These are phyloP conservation scores for Sambucus nigra DNA, from an alignment of 129 eudicot species.

Conservation along the genomic window DNA sequence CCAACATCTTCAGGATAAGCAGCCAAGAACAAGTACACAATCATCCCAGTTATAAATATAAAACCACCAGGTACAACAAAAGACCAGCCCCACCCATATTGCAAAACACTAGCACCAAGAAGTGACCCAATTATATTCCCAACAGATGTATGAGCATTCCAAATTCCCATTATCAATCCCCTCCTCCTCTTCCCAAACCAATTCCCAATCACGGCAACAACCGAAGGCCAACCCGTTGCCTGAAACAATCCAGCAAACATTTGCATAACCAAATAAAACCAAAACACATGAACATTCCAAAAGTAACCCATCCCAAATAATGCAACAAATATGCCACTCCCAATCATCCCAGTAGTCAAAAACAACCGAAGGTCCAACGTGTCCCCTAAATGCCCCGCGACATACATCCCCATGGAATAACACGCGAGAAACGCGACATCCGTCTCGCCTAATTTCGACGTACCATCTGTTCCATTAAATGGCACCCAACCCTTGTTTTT, in stretches of 20 bases:
- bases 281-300: constrained; percentile 56
- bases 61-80: constrained; percentile 60
- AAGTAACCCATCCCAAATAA: constrained; percentile 71
- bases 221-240: constrained; percentile 92
- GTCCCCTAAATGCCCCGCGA: constrained; percentile 80
- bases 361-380: constrained; percentile 55
- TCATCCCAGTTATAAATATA: constrained; percentile 40
- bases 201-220: constrained; percentile 75
- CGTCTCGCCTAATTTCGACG: constrained; percentile 49
- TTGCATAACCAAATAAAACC: constrained; percentile 57
- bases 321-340: constrained; percentile 64
- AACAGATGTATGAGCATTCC: constrained; percentile 87
- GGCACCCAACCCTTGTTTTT: constrained; percentile 62
- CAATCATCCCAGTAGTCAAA: constrained; percentile 63
- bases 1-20: constrained; percentile 78
- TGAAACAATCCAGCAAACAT: constrained; percentile 88
- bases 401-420: constrained; percentile 69
- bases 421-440: constrained; percentile 66
- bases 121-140: constrained; percentile 74
- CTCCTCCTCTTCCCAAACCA: constrained; percentile 82
- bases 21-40: constrained; percentile 62
- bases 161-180: constrained; percentile 81
- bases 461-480: constrained; percentile 51
- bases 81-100: constrained; percentile 95
- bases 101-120: constrained; percentile 65